Evolutionary conservation across 129 eudicot species (phyloP), one percentile per base, ranked within the genome.

Genomic region (Cynara cardunculus): DNA sequence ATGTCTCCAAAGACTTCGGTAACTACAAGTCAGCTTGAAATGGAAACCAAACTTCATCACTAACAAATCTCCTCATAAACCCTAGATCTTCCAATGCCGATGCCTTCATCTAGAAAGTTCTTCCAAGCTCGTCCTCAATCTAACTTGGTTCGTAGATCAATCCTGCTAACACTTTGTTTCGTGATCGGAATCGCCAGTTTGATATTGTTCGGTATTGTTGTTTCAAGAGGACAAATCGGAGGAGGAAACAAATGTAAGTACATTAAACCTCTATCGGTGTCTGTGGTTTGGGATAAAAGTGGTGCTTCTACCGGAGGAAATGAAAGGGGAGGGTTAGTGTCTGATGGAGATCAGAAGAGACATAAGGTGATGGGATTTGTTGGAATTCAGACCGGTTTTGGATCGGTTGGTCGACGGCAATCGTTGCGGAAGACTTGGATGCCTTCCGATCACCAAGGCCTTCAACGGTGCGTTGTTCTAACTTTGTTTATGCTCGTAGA

Each of bases 361-460:
- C 86, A 81, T 76, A 92, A 92, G 71, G 93, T 89, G 14, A 92
- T 92, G 94, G 99, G 95, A 12, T 95, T 95, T 65, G 99, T 95
- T 9, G 99, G 99, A 19, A 89, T 95, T 80, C 96, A 90, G 76
- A 92, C 99, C 22, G 99, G 97, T 30, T 95, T 95, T 61, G 88
- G 86, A 65, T 95, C 99, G 0, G 84, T 83, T 10, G 94, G 90
- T 0, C 74, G 99, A 8, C 91, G 99, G 10, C 74, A 85, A 69
- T 83, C 97, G 22, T 77, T 95, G 85, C 89, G 99, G 22, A 76
- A 87, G 80, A 95, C 97, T 59, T 95, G 99, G 99, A 49, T 95
- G 76, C 99, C 99, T 4, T 87, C 94, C 3, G 95, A 92, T 90
- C 97, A 74, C 21, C 93, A 90, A 59, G 94, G 97, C 2, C 97